Evolutionary conservation across 495 filamentous ascomycete genomes (phyloP), one percentile per base, ranked within the genome.

Genomic region (Neurospora sp.): DNA sequence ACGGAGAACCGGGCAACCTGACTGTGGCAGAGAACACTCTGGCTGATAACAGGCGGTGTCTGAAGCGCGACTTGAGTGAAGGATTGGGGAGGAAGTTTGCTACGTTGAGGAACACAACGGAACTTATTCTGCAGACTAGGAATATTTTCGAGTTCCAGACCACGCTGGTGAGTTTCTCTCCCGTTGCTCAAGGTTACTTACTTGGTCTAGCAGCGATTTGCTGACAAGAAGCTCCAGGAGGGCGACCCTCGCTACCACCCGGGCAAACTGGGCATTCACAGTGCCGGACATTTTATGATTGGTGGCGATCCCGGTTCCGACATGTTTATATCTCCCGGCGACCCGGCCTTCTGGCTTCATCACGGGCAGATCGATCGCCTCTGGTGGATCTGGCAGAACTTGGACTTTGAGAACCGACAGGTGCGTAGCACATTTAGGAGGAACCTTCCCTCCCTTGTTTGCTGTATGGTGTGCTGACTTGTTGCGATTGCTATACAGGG

Each of bases 381-480:
- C 4, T 93, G 86, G 84, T 90, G 88, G 86, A 88, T 88, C 20
- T 93, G 91, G 91, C 90, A 93, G 80, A 86, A 83, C 69, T 76
- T 86, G 72, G 85, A 91, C 74, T 74, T 81, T 35, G 74, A 75
- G 69, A 79, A 80, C 7, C 81, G 88, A 6, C 76, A 76, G 44
- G 72, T 76, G 68, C 77, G 75, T 59, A 75, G 82, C 71, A 83
- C 80, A 2, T 80, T 90, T 69, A 82, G 80, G 4, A 82, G 80
- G 4, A 27, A 22, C 3, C 0, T 10, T 89, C 88, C 9, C 80
- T 84, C n/a, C 89, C 88, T 1, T 82, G 89, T 70, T 78, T 86
- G 75, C 88, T 7, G 9, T 53, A 20, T 27, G 4, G 1, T 59
- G 10, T 59, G 22, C 48, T 59, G 10, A 59, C 48, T 59, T 14